These are phyloP conservation scores for Globisporangium cystogenes DNA, from an alignment of 352 stramenopile genomes.

Conservation along the genomic window DNA sequence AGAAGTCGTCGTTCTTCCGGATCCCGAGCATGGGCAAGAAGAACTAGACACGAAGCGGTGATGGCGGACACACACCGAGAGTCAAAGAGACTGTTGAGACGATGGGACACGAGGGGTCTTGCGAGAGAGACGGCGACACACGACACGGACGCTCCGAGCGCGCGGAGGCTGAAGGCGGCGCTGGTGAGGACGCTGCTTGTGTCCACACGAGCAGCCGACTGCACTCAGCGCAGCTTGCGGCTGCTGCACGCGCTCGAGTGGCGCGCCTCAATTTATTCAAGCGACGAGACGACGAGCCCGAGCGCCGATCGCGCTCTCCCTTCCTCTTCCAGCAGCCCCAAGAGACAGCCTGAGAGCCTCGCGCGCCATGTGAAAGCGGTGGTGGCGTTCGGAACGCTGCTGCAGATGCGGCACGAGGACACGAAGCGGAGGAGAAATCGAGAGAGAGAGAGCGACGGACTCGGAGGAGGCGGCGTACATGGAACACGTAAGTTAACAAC, in stretches of 20 bases:
- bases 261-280: conserved; percentile 2
- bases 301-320: neutral
- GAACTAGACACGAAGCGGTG: conserved; percentile 33
- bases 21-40: conserved; percentile 68
- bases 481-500: conserved; percentile 3
- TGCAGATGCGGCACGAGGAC: too few relatives aligned
- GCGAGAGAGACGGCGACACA: neutral
- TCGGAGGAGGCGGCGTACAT: neutral
- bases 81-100: too few relatives aligned
- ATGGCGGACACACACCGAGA: neutral
- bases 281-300: conserved; percentile 1
- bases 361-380: neutral
- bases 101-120: neutral
- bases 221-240: too few relatives aligned
- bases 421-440: neutral
- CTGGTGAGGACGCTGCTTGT: neutral
- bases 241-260: neutral
- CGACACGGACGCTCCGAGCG: neutral
- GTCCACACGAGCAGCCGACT: neutral
- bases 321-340: neutral
- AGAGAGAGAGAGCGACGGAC: conserved; percentile 1
- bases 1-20: conserved; percentile 70
- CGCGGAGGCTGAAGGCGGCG: too few relatives aligned
- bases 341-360: neutral
- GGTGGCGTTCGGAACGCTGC: too few relatives aligned